Evolutionary conservation across 2,329 filamentous ascomycete genomes (phyloP).

Genomic region (Talaromyces sp.): DNA sequence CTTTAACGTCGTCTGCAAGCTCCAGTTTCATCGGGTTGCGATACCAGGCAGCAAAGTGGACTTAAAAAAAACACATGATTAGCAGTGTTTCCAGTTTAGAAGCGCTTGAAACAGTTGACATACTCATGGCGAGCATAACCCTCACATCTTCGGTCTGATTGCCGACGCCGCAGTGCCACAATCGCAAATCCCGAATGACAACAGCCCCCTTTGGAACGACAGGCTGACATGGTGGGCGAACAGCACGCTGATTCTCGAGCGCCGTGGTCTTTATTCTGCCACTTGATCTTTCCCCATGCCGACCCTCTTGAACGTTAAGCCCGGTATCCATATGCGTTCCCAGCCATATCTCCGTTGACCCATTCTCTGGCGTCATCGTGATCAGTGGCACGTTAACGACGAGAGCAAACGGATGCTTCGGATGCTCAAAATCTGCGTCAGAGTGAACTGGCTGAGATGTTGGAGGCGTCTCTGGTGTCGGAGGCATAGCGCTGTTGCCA

Average conservation of each 20-base stretch:
- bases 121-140: constrained; percentile 56
- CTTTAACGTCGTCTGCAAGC: constrained; percentile 48
- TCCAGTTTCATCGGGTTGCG: constrained; percentile 56
- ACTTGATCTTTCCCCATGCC: constrained; percentile 49
- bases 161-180: constrained; percentile 65
- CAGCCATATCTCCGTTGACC: constrained; percentile 56
- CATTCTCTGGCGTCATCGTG: constrained; percentile 48
- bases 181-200: constrained; percentile 52
- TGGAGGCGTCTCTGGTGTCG: constrained; percentile 30
- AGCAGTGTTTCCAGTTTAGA: neutral
- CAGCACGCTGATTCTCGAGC: constrained; percentile 33
- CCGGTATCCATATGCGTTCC: constrained; percentile 54
- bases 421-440: constrained; percentile 57
- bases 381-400: constrained; percentile 53
- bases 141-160: constrained; percentile 49
- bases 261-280: neutral
- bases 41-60: constrained; percentile 58
- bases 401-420: constrained; percentile 51
- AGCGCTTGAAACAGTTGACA: neutral
- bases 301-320: constrained; percentile 51
- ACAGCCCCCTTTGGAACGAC: constrained; percentile 26
- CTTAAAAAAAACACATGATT: constrained; percentile 13
- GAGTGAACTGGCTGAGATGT: constrained; percentile 52
- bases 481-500: constrained; percentile 55
- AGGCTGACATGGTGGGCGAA: constrained; percentile 48